Conservation (phyloP, 306 rosid species). For the Trifolium dubium region DNA sequence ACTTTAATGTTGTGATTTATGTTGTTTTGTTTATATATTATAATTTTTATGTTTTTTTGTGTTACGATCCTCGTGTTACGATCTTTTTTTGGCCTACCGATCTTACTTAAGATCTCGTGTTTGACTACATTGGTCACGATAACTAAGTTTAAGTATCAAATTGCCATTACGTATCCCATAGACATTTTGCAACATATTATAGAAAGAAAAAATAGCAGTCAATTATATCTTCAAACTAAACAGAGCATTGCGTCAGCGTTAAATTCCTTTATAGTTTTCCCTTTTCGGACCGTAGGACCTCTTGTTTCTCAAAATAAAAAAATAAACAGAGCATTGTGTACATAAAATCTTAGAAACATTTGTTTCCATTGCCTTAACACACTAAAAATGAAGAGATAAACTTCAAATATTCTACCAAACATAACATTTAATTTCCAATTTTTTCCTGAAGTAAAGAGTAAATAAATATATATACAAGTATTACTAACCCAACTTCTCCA, state of each 20-base stretch:
- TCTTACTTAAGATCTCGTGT: too few relatives aligned
- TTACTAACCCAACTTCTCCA: constrained; percentile 54
- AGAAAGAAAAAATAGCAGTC: neutral
- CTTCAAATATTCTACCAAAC: constrained; percentile 9
- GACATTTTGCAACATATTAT: constrained; percentile 17
- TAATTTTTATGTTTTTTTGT: too few relatives aligned
- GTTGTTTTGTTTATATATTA: too few relatives aligned
- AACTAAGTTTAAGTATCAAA: constrained; percentile 12
- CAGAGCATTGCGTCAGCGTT: neutral
- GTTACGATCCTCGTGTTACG: too few relatives aligned
- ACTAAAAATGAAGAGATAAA: constrained; percentile 15
- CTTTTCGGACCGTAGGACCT: too few relatives aligned
- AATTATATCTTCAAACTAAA: constrained; percentile 28
- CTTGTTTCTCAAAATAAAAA: too few relatives aligned
- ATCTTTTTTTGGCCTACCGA: too few relatives aligned
- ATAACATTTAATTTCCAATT: constrained; percentile 26
- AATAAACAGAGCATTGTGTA: neutral
- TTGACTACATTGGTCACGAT: too few relatives aligned
- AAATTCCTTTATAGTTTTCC: too few relatives aligned
- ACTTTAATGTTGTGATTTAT: too few relatives aligned
- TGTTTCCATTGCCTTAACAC: constrained; percentile 24
- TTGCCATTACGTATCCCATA: constrained; percentile 17
- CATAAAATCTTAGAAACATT: constrained; percentile 8
- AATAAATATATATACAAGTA: constrained; percentile 25
- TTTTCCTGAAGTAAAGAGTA: constrained; percentile 24